These are phyloP conservation scores for Sphaerulina vaccinii DNA, from an alignment of 2,329 filamentous ascomycete genomes.

Conservation along the genomic window DNA sequence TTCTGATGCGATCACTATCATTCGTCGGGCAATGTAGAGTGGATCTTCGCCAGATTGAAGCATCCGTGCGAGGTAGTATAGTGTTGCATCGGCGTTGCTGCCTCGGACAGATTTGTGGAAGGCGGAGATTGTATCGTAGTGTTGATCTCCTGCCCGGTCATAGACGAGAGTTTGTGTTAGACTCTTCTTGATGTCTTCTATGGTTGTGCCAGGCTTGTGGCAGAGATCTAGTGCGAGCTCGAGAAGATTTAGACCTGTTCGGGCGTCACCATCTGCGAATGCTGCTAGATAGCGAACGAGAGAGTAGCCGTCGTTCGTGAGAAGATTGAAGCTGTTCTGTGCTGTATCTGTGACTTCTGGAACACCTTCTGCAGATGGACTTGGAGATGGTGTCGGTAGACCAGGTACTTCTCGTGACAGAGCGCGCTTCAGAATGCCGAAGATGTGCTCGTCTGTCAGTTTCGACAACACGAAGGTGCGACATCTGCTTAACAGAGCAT, in stretches of 20 bases:
- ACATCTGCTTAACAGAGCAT: conserved; percentile 82
- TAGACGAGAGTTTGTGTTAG: conserved; percentile 93
- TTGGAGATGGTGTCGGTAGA: conserved; percentile 43
- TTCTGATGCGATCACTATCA: conserved; percentile 93
- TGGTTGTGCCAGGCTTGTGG: conserved; percentile 61
- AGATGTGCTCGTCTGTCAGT: conserved; percentile 69
- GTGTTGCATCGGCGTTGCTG: conserved; percentile 77
- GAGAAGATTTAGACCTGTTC: conserved; percentile 87
- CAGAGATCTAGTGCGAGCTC: conserved; percentile 83
- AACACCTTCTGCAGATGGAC: conserved; percentile 24
- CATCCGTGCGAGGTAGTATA: conserved; percentile 97
- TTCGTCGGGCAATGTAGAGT: conserved; percentile 83
- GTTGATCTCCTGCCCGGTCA: conserved; percentile 90
- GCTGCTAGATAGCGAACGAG: conserved; percentile 77
- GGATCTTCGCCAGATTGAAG: conserved; percentile 92
- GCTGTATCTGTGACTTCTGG: background rate
- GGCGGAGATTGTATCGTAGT: conserved; percentile 96
- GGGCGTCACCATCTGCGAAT: conserved; percentile 89
- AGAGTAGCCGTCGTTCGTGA: conserved; percentile 66
- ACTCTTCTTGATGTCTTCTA: conserved; percentile 73
- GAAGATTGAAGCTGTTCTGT: conserved; percentile 37
- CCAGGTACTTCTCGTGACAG: conserved; percentile 56
- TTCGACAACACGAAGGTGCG: conserved; percentile 83
- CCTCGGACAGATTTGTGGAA: conserved; percentile 96
- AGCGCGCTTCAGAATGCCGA: conserved; percentile 73